phyloP scores from a whole-genome alignment of 1,139 yeast genomes.

The Hansenula anomala region DNA sequence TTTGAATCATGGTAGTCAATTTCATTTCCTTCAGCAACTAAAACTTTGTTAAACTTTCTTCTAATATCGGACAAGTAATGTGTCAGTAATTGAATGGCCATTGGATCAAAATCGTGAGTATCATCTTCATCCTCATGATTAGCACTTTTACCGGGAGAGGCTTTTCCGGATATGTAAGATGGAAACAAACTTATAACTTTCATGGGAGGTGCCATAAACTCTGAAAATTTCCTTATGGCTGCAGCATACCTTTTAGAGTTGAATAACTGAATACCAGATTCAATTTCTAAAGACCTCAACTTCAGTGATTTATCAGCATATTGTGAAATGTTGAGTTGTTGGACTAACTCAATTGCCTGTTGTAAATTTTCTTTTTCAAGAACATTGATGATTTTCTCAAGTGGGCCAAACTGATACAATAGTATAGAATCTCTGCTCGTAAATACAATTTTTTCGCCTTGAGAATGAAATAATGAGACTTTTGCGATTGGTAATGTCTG shows the following conservation, averaged over 20 bases:
- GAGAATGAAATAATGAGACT: slow-evolving; percentile 3
- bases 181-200: slow-evolving; percentile 45
- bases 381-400: slow-evolving; percentile 39
- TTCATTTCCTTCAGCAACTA: slow-evolving; percentile 14
- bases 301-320: slow-evolving; percentile 29
- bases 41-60: slow-evolving; percentile 35
- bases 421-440: slow-evolving; percentile 28
- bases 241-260: slow-evolving; percentile 26
- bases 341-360: slow-evolving; percentile 40
- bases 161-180: slow-evolving; percentile 21
- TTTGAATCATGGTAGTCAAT: slow-evolving; percentile 21
- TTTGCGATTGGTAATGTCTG: slow-evolving; percentile 23
- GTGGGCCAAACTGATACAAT: slow-evolving; percentile 30
- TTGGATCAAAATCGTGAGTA: slow-evolving; percentile 25
- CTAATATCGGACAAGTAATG: slow-evolving; percentile 51
- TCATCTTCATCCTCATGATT: no score
- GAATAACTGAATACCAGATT: slow-evolving; percentile 35
- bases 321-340: slow-evolving; percentile 26
- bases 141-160: no score
- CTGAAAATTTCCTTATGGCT: slow-evolving; percentile 44
- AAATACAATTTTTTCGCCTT: slow-evolving; percentile 2
- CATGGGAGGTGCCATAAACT: slow-evolving; percentile 55
- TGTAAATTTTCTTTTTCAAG: slow-evolving; percentile 23
- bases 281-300: slow-evolving; percentile 40
- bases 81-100: slow-evolving; percentile 47